Conservation (phyloP, 75 land plant genomes). For the Sequoia sempervirens region DNA sequence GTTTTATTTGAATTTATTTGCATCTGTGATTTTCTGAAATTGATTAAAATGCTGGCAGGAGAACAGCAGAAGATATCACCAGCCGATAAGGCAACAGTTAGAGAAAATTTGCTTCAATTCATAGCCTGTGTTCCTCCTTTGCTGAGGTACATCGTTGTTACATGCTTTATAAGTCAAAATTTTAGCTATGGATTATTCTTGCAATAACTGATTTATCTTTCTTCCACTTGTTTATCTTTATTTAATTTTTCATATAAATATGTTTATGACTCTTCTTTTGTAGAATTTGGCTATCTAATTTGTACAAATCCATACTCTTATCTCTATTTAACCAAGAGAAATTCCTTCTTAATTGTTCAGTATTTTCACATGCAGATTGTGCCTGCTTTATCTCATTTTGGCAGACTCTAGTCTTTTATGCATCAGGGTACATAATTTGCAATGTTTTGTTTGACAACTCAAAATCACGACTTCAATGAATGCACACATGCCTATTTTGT, state of each 20-base stretch:
- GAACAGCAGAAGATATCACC: slow-evolving; percentile 63
- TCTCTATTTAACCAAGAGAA: neutral
- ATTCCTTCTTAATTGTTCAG: neutral
- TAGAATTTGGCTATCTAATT: neutral
- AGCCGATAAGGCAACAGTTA: slow-evolving; percentile 60
- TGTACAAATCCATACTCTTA: neutral
- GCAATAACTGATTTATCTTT: neutral
- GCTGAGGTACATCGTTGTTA: slow-evolving; percentile 49
- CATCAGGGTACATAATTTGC: neutral
- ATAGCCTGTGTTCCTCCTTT: slow-evolving; percentile 76
- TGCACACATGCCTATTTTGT: neutral
- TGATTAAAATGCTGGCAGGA: slow-evolving; percentile 20
- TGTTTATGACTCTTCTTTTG: neutral
- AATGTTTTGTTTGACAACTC: neutral
- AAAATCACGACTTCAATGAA: neutral
- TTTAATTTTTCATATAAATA: neutral
- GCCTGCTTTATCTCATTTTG: neutral
- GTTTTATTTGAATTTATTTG: neutral
- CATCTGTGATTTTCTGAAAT: neutral
- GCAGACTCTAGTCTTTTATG: neutral
- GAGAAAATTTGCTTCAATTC: slow-evolving; percentile 76
- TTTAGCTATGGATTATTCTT: neutral
- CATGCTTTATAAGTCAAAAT: neutral
- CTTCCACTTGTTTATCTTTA: neutral
- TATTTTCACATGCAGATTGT: neutral